Conservation (phyloP, 345 rosid genomes). For the Euphorbia lathyris region DNA sequence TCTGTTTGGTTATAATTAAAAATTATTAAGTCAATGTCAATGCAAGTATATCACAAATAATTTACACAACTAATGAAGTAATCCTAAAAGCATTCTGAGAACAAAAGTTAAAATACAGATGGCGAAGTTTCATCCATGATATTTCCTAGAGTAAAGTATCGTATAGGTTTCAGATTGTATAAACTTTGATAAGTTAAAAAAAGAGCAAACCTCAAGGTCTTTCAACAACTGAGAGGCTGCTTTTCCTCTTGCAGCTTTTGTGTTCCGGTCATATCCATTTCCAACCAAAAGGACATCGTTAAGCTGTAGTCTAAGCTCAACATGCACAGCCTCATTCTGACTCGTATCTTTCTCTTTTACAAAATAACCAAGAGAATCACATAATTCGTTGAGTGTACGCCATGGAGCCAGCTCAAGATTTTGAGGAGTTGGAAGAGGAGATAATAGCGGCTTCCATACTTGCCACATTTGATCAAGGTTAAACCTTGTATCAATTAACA, state of each 20-base stretch:
- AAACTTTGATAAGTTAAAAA: background rate
- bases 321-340: slow-evolving; percentile 53
- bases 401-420: slow-evolving; percentile 76
- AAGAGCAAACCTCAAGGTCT: slow-evolving; percentile 64
- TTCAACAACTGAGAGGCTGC: slow-evolving; percentile 76
- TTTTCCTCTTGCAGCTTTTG: slow-evolving; percentile 72
- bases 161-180: background rate
- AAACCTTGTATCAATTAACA: slow-evolving; percentile 65
- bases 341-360: slow-evolving; percentile 37
- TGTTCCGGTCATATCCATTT: slow-evolving; percentile 53
- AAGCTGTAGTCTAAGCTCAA: slow-evolving; percentile 63
- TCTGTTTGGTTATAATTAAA: slow-evolving; percentile 35
- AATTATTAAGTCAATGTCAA: too few species aligned
- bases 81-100: background rate
- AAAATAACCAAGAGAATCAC: slow-evolving; percentile 76
- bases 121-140: background rate
- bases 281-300: slow-evolving; percentile 59
- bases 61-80: background rate
- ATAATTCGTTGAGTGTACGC: slow-evolving; percentile 64
- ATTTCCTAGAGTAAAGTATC: background rate
- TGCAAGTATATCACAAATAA: background rate
- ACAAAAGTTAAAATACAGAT: background rate
- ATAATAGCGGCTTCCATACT: slow-evolving; percentile 62
- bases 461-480: slow-evolving; percentile 77
- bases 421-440: slow-evolving; percentile 80